phyloP scores from a whole-genome alignment of 169 alveolate species.

The Amoebophrya sp. region DNA sequence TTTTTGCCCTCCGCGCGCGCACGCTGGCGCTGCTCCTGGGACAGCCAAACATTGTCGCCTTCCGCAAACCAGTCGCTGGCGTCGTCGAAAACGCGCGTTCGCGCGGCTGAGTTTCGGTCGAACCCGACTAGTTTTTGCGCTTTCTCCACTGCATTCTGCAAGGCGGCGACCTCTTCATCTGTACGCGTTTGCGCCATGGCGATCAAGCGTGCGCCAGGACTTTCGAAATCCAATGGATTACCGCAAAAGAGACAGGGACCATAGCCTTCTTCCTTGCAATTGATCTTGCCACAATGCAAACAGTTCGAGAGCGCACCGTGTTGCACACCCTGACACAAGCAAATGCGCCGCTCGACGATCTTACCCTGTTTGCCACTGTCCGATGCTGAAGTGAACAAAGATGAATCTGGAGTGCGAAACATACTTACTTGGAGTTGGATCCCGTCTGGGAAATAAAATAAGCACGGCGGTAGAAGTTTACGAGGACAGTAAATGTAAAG shows the following conservation, averaged over 20 bases:
- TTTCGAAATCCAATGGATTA: not conserved
- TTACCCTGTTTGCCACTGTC: not conserved
- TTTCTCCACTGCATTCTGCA: not conserved
- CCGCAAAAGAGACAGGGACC: constrained; percentile 18
- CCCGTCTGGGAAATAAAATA: too few relatives aligned
- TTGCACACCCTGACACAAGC: not conserved
- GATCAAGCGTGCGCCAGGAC: too few relatives aligned
- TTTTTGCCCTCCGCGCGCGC: constrained; percentile 29
- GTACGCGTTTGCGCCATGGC: not conserved
- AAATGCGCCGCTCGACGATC: not conserved
- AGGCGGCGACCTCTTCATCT: not conserved
- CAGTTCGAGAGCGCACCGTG: not conserved
- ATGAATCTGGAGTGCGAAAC: too few relatives aligned
- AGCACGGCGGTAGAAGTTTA: too few relatives aligned
- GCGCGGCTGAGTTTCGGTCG: constrained; percentile 27
- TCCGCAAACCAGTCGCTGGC: constrained; percentile 49
- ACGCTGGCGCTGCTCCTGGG: not conserved
- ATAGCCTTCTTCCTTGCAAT: not conserved
- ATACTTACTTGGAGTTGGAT: too few relatives aligned
- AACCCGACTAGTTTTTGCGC: constrained; percentile 31
- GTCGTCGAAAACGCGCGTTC: constrained; percentile 44
- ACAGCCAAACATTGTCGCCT: constrained; percentile 47
- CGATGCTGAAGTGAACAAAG: not conserved
- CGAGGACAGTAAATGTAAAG: not conserved
- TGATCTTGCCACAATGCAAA: not conserved